Evolutionary conservation across 306 rosid genomes (phyloP).

Genomic region (Pueraria montana): DNA sequence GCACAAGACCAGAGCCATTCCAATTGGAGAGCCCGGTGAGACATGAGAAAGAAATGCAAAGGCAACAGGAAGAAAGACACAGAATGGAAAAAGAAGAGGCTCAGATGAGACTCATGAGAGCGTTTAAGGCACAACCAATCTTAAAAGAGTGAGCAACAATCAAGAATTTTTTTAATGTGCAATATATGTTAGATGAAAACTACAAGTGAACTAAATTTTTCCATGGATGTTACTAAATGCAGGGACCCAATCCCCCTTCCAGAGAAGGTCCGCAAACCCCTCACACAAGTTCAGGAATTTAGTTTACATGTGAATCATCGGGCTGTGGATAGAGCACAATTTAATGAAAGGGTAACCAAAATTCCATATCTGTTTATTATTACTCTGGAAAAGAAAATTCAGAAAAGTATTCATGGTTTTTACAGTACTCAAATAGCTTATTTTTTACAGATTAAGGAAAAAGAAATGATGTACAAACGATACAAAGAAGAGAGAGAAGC

Average conservation of each 20-base stretch:
- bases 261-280: slow-evolving; percentile 91
- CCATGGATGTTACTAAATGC: slow-evolving; percentile 42
- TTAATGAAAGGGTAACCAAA: slow-evolving; percentile 75
- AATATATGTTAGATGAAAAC: slow-evolving; percentile 10
- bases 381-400: neutral
- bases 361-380: neutral
- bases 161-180: neutral
- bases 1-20: slow-evolving; percentile 92
- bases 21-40: slow-evolving; percentile 87
- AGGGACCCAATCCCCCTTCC: slow-evolving; percentile 97
- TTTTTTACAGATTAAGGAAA: slow-evolving; percentile 75
- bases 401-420: neutral
- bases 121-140: slow-evolving; percentile 86
- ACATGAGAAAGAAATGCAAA: slow-evolving; percentile 92
- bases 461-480: slow-evolving; percentile 85
- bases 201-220: neutral
- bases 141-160: slow-evolving; percentile 74
- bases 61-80: slow-evolving; percentile 76
- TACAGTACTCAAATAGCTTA: slow-evolving; percentile 35
- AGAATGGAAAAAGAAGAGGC: slow-evolving; percentile 75
- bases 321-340: slow-evolving; percentile 88
- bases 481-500: slow-evolving; percentile 95
- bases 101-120: slow-evolving; percentile 63
- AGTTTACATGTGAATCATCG: slow-evolving; percentile 70
- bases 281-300: slow-evolving; percentile 81